phyloP scores from a whole-genome alignment of 495 filamentous ascomycete species.

The Haplographium delicatum region DNA sequence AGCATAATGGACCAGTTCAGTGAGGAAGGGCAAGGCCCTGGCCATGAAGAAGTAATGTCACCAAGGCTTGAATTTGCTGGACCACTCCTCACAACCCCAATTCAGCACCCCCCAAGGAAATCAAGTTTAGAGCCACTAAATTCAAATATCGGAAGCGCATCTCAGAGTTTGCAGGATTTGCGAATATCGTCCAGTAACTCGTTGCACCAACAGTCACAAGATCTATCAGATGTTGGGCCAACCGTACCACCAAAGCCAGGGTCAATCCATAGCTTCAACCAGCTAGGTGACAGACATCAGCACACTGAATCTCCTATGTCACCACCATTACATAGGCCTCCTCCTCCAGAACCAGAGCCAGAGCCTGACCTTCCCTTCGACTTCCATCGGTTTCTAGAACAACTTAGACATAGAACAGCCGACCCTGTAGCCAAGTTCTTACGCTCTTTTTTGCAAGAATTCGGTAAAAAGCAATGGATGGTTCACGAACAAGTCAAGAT shows the following conservation, averaged over 20 bases:
- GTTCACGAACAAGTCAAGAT: slow-evolving; percentile 99
- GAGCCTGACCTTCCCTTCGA: slow-evolving; percentile 91
- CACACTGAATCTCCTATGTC: slow-evolving; percentile 40
- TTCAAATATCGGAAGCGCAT: slow-evolving; percentile 36
- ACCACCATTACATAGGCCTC: slow-evolving; percentile 59
- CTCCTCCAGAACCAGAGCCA: slow-evolving; percentile 80
- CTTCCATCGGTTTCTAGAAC: slow-evolving; percentile 95
- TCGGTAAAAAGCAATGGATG: slow-evolving; percentile 99
- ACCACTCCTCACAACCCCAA: slow-evolving; percentile 56
- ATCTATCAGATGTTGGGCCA: slow-evolving; percentile 40
- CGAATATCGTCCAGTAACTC: slow-evolving; percentile 36
- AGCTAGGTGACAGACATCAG: slow-evolving; percentile 30
- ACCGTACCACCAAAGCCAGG: slow-evolving; percentile 48
- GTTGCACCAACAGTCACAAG: slow-evolving; percentile 22
- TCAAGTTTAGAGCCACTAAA: slow-evolving; percentile 74
- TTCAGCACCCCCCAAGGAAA: slow-evolving; percentile 72
- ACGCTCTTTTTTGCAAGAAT: slow-evolving; percentile 88
- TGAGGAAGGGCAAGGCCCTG: slow-evolving; percentile 59
- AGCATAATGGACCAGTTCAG: slow-evolving; percentile 90
- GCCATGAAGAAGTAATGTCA: slow-evolving; percentile 74
- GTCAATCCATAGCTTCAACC: slow-evolving; percentile 28
- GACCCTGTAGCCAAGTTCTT: slow-evolving; percentile 96
- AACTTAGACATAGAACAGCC: slow-evolving; percentile 89
- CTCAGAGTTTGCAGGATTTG: slow-evolving; percentile 43
- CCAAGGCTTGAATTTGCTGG: slow-evolving; percentile 69